Evolutionary conservation across 2,329 filamentous ascomycete species (phyloP).

Genomic region (Sarocladiaceae sp.): DNA sequence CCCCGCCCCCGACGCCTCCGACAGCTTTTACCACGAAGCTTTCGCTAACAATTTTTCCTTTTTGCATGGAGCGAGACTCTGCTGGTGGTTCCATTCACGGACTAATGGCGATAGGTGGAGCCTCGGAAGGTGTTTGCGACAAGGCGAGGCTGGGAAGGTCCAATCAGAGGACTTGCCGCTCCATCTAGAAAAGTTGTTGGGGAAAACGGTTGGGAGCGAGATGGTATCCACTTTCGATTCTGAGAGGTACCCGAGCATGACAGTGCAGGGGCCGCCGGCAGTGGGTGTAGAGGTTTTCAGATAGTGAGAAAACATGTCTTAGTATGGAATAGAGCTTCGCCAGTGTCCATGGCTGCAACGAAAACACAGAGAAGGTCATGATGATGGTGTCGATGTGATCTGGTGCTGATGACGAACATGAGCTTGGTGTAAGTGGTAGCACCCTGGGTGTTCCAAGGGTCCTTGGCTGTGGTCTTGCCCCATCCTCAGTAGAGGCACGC

Average conservation of each 20-base stretch:
- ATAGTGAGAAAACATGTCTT: background rate
- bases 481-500: slow-evolving; percentile 1
- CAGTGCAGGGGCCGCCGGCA: background rate
- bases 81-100: background rate
- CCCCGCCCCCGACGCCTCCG: background rate
- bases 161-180: background rate
- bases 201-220: slow-evolving; percentile 13
- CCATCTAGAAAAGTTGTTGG: slow-evolving; percentile 13
- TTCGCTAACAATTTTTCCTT: too few species aligned
- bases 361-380: background rate
- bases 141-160: background rate
- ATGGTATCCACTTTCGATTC: background rate
- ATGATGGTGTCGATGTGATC: background rate
- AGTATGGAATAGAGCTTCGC: too few species aligned
- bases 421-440: background rate
- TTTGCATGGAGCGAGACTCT: too few species aligned
- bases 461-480: background rate
- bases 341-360: too few species aligned
- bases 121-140: background rate
- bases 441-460: background rate
- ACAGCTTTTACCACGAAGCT: background rate
- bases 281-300: background rate
- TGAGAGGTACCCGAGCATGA: background rate
- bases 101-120: background rate
- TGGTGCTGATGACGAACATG: background rate